Percentiles rank a stretch among this genome's conserved stretches.
phyloP scores from a whole-genome alignment of 225 moss, liverwort and hornwort genomes.

The Sphagnum tenellum region DNA sequence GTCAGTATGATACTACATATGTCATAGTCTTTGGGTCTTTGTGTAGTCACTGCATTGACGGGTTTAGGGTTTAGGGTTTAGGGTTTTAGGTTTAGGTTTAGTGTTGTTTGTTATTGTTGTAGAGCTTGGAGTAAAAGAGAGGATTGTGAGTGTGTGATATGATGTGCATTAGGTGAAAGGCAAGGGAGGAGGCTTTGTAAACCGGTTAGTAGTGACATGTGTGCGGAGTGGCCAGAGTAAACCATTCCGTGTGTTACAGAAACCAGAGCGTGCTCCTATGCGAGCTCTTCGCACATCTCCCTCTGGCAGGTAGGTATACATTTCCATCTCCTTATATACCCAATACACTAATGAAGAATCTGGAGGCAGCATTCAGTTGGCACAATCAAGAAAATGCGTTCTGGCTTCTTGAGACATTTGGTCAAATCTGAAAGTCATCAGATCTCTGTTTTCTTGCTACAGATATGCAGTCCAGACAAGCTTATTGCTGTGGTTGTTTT shows the following conservation, averaged over 20 bases:
- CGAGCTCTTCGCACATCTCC: conserved; percentile 93
- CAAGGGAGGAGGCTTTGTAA: conserved; percentile 93
- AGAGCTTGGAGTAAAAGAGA: conserved; percentile 8
- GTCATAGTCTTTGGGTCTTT: no score
- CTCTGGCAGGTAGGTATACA: conserved; percentile 71
- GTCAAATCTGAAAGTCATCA: no score
- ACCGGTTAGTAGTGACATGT: conserved; percentile 77
- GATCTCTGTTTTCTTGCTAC: no score
- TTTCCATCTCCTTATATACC: no score
- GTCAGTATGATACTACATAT: no score
- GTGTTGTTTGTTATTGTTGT: no score
- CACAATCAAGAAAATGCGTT: no score
- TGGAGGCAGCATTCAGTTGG: not conserved
- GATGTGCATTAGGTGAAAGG: conserved; percentile 75
- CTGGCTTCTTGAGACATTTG: no score
- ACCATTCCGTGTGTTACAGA: conserved; percentile 75
- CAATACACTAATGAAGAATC: not conserved
- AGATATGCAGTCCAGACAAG: no score
- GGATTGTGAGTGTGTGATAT: not conserved
- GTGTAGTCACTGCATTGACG: not conserved
- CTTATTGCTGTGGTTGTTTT: conserved; percentile 7
- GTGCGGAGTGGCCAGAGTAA: conserved; percentile 91
- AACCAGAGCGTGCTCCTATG: conserved; percentile 96
- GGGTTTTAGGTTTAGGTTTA: not conserved
- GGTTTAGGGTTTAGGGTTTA: not conserved